phyloP scores from a whole-genome alignment of 768 basidiomycete species.

The Harrya chromipes region DNA sequence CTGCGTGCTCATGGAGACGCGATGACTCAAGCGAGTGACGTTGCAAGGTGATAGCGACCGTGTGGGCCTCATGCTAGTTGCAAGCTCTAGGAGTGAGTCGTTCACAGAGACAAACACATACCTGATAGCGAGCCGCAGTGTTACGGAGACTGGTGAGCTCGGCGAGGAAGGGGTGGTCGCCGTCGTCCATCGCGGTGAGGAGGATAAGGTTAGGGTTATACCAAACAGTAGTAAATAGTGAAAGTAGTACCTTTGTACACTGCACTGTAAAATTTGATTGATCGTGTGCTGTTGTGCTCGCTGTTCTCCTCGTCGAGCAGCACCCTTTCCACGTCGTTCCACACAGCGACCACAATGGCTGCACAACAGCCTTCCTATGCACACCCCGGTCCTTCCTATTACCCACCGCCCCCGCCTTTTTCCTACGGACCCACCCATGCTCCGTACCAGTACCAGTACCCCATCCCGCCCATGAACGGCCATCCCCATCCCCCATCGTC shows the following conservation, averaged over 20 bases:
- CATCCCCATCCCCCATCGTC: conserved; percentile 38
- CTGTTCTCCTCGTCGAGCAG: conserved; percentile 7
- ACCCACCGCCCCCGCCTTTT: conserved; percentile 30
- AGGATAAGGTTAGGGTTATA: conserved; percentile 21
- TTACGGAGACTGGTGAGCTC: conserved; percentile 46
- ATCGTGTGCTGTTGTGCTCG: conserved; percentile 9
- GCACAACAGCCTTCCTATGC: conserved; percentile 23
- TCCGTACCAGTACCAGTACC: conserved; percentile 38
- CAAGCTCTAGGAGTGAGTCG: background rate
- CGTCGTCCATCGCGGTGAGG: conserved; percentile 10
- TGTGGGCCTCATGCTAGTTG: conserved; percentile 64
- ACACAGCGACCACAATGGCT: conserved; percentile 20
- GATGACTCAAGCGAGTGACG: conserved; percentile 54
- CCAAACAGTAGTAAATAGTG: conserved; percentile 20
- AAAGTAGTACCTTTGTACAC: background rate
- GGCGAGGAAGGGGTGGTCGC: conserved; percentile 43
- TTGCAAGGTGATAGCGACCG: conserved; percentile 64
- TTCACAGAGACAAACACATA: conserved; percentile 9
- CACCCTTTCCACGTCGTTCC: background rate
- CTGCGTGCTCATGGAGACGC: conserved; percentile 14
- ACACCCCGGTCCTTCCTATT: conserved; percentile 29
- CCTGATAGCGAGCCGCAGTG: conserved; percentile 52
- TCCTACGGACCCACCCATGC: conserved; percentile 34
- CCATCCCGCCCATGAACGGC: conserved; percentile 41
- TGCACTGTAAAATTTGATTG: conserved; percentile 7